These are phyloP conservation scores for Quaeritorhiza haematococci DNA, from an alignment of 371 early-diverging fungal genomes.

Conservation along the genomic window DNA sequence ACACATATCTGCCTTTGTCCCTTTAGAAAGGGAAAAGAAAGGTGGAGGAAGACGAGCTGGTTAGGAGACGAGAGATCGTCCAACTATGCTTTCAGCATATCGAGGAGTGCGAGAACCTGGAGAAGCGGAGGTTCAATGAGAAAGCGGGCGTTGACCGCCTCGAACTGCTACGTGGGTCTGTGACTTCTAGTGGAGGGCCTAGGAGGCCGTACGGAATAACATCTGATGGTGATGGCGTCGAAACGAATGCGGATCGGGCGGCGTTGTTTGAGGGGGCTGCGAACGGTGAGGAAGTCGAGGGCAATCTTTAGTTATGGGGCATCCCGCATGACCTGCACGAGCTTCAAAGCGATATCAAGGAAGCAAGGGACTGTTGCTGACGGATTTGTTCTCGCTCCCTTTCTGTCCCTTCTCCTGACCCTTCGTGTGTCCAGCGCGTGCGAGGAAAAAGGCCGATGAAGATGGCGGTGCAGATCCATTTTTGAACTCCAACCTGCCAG, in stretches of 20 bases:
- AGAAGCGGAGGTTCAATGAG: slow-evolving; percentile 43
- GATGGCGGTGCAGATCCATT: slow-evolving; percentile 27
- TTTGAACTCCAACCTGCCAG: slow-evolving; percentile 39
- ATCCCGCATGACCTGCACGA: slow-evolving; percentile 6
- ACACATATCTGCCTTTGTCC: neutral
- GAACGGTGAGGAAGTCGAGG: slow-evolving; percentile 13
- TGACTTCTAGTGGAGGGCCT: neutral
- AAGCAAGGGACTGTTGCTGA: no score
- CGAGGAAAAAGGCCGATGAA: neutral
- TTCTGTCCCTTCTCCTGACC: no score
- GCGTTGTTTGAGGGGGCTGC: slow-evolving; percentile 5
- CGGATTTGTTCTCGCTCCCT: no score
- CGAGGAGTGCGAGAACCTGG: slow-evolving; percentile 50
- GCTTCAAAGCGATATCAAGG: neutral
- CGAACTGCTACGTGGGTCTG: slow-evolving; percentile 38
- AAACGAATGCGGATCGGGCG: no score
- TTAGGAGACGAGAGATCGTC: slow-evolving; percentile 38
- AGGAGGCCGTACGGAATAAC: no score
- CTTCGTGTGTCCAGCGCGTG: neutral
- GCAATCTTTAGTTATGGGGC: no score
- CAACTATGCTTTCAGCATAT: slow-evolving; percentile 42
- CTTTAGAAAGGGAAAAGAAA: slow-evolving; percentile 32
- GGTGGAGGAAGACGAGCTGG: slow-evolving; percentile 17
- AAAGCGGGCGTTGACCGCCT: slow-evolving; percentile 30
- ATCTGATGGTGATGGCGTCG: no score